Evolutionary conservation across 2,329 filamentous ascomycete species (phyloP), one percentile per base, ranked within the genome.

Genomic region (Decorospora gaudefroyi): DNA sequence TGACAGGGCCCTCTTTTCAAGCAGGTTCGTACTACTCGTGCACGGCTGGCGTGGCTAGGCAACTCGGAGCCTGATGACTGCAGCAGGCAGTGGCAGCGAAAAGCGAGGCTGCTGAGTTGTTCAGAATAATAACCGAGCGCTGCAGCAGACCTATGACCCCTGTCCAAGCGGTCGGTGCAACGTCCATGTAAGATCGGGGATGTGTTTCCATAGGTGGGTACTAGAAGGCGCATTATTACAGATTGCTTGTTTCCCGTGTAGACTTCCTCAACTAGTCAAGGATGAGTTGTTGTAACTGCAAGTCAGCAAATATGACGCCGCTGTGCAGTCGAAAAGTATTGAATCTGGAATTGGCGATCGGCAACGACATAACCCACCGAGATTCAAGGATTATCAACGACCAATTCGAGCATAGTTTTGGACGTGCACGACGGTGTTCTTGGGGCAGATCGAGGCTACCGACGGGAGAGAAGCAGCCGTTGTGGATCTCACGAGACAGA

Each of bases 231-330:
- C 30, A 27, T 35, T 42, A 44, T 45, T 43, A 38, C 19, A 23
- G n/a, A n/a, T 47, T 49, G 57, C 44, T 60, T 49, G 40, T 55
- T 44, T 50, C 5, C 36, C 51, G 52, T 44, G 39, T 57, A 46
- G 19, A 47, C 31, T 55, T 48, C 52, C 51, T 18, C 11, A 42
- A 50, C 29, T 12, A 30, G 53, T 50, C n/a, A 46, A 50, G 34
- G 29, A n/a, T 22, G 19, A 10, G 26, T 51, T 49, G 30, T 50
- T 42, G 53, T 60, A 38, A 49, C 49, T 57, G 60, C 57, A 55
- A 26, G 55, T 58, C 49, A 62, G 53, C 49, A 62, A 49, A 38
- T 36, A 52, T 55, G 54, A 52, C 54, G 57, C 40, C 41, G 22
- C 21, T 12, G 23, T 35, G 40, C 28, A 23, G 44, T 41, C 19